Percentiles rank a stretch among this genome's conserved stretches.
Evolutionary conservation across 2,329 filamentous ascomycete genomes (phyloP).

Genomic region (Canariomyces notabilis): DNA sequence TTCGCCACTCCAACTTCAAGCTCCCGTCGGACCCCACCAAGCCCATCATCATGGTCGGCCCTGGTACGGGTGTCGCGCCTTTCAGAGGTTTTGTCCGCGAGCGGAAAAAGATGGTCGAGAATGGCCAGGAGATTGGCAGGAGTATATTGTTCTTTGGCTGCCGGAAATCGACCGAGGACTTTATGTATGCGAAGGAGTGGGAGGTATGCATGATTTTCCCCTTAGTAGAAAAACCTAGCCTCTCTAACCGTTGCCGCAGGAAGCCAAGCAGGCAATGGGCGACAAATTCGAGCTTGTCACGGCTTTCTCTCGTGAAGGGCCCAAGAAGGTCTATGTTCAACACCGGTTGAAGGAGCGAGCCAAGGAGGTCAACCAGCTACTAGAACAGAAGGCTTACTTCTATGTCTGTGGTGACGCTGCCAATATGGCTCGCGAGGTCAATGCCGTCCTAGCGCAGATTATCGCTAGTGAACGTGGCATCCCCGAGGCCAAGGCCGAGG

Average conservation of each 20-base stretch:
- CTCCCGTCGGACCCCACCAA: constrained; percentile 91
- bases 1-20: constrained; percentile 99
- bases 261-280: constrained; percentile 76
- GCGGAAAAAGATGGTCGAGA: constrained; percentile 73
- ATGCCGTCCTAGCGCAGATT: constrained; percentile 78
- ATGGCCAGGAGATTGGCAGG: constrained; percentile 77
- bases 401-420: constrained; percentile 98
- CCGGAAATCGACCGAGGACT: constrained; percentile 82
- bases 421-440: constrained; percentile 94
- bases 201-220: constrained; percentile 56
- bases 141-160: constrained; percentile 95
- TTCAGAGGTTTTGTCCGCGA: constrained; percentile 96
- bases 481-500: constrained; percentile 81
- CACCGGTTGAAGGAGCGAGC: constrained; percentile 81
- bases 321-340: constrained; percentile 94
- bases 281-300: constrained; percentile 87
- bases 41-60: constrained; percentile 92
- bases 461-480: constrained; percentile 79
- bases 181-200: constrained; percentile 88
- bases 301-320: constrained; percentile 85
- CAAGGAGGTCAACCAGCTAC: constrained; percentile 78
- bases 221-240: not conserved
- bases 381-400: constrained; percentile 85
- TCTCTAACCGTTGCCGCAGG: constrained; percentile 43
- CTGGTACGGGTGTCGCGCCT: constrained; percentile 92